Evolutionary conservation across 2,329 filamentous ascomycete genomes (phyloP).

Genomic region (Davidsoniella virescens): DNA sequence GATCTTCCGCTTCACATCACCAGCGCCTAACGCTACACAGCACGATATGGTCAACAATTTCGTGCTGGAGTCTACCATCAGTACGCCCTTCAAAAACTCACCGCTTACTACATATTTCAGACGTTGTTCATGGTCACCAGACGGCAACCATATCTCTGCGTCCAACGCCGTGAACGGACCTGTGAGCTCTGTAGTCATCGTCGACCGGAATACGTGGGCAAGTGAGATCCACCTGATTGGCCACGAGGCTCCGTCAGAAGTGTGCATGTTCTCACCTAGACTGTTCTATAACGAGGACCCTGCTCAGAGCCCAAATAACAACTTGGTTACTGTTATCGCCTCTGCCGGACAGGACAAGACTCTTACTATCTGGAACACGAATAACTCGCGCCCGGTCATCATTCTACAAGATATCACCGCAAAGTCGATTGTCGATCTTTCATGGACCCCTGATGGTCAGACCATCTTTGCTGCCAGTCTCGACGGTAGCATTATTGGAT

Average conservation of each 20-base stretch:
- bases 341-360: slow-evolving; percentile 96
- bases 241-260: slow-evolving; percentile 91
- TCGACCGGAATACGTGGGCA: slow-evolving; percentile 83
- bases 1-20: slow-evolving; percentile 87
- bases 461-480: slow-evolving; percentile 74
- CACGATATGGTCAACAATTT: slow-evolving; percentile 98
- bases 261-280: slow-evolving; percentile 90
- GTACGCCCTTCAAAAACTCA: slow-evolving; percentile 71
- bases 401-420: slow-evolving; percentile 76
- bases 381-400: slow-evolving; percentile 76
- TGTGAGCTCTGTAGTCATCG: slow-evolving; percentile 91
- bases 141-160: slow-evolving; percentile 91
- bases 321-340: slow-evolving; percentile 78
- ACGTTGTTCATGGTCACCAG: slow-evolving; percentile 91
- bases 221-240: slow-evolving; percentile 95
- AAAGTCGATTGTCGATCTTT: slow-evolving; percentile 86
- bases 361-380: slow-evolving; percentile 94
- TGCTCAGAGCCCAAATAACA: slow-evolving; percentile 30
- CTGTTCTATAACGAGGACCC: slow-evolving; percentile 66
- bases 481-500: slow-evolving; percentile 72
- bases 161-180: slow-evolving; percentile 95
- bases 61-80: slow-evolving; percentile 81
- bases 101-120: slow-evolving; percentile 95
- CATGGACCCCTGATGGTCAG: slow-evolving; percentile 86
- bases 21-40: slow-evolving; percentile 75